phyloP scores from a whole-genome alignment of 1,284 basidiomycete species.

The Ceratobasidium sp. region DNA sequence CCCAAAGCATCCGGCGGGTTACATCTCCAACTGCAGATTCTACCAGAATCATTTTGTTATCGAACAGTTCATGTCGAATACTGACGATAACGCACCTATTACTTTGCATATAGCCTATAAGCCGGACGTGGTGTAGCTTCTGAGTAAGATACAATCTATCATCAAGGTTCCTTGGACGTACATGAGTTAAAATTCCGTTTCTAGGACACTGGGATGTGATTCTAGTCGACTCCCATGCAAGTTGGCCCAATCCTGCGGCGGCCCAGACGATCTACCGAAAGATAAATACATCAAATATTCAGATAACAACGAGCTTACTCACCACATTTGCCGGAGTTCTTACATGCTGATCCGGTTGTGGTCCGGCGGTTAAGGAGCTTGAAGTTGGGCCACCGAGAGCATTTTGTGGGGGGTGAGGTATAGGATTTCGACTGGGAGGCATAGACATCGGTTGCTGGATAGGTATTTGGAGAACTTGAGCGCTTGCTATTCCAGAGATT shows the following conservation, averaged over 20 bases:
- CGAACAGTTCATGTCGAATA: neutral
- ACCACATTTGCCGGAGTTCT: neutral
- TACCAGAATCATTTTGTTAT: too few relatives aligned
- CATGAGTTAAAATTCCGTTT: constrained; percentile 29
- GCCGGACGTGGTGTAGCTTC: neutral
- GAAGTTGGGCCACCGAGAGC: neutral
- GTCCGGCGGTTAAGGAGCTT: neutral
- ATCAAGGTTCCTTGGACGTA: neutral
- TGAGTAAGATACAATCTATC: neutral
- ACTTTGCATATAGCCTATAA: neutral
- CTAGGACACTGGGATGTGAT: neutral
- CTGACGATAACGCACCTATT: neutral
- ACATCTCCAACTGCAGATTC: neutral
- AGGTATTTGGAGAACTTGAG: neutral
- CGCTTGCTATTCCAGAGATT: neutral
- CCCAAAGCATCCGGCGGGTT: neutral
- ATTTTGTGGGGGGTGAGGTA: too few relatives aligned
- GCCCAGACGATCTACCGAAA: constrained; percentile 31
- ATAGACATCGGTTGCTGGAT: neutral
- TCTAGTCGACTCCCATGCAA: constrained; percentile 10
- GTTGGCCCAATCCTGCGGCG: constrained; percentile 1
- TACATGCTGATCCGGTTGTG: neutral
- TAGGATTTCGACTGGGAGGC: neutral
- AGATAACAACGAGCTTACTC: neutral
- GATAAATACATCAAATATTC: neutral